These are phyloP conservation scores for Olyra latifolia DNA, from an alignment of 176 grass and related monocot species.

Conservation along the genomic window DNA sequence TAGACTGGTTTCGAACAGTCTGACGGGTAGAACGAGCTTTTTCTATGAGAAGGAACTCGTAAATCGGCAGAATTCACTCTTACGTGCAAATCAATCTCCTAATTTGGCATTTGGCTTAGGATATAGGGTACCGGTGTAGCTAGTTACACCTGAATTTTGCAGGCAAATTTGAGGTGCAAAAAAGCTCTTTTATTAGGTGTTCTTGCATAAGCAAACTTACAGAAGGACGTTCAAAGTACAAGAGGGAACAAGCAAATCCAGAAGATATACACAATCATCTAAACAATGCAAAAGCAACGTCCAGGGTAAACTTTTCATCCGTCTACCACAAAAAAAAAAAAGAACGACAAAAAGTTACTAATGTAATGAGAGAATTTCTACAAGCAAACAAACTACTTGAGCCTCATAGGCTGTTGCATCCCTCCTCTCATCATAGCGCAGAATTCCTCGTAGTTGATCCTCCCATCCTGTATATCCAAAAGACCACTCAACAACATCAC, in stretches of 20 bases:
- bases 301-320: constrained; percentile 33
- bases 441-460: constrained; percentile 98
- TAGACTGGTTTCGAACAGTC: not conserved
- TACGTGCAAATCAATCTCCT: not conserved
- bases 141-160: not conserved
- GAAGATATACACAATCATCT: constrained; percentile 56
- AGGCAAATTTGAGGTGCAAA: not conserved
- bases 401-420: constrained; percentile 71
- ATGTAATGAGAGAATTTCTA: constrained; percentile 35
- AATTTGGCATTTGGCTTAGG: not conserved
- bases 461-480: constrained; percentile 74
- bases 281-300: constrained; percentile 31
- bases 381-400: constrained; percentile 50
- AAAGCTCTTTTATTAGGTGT: constrained; percentile 36
- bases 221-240: constrained; percentile 20
- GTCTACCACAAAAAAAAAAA: constrained; percentile 19
- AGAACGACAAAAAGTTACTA: constrained; percentile 26
- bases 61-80: not conserved
- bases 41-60: not conserved
- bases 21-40: not conserved
- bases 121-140: too few relatives aligned
- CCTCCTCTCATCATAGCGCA: constrained; percentile 98
- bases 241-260: constrained; percentile 24
- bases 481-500: not conserved
- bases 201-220: constrained; percentile 36